Base-by-base conservation (phyloP, 345 rosid species). In the Anastatica hierochuntica region DNA sequence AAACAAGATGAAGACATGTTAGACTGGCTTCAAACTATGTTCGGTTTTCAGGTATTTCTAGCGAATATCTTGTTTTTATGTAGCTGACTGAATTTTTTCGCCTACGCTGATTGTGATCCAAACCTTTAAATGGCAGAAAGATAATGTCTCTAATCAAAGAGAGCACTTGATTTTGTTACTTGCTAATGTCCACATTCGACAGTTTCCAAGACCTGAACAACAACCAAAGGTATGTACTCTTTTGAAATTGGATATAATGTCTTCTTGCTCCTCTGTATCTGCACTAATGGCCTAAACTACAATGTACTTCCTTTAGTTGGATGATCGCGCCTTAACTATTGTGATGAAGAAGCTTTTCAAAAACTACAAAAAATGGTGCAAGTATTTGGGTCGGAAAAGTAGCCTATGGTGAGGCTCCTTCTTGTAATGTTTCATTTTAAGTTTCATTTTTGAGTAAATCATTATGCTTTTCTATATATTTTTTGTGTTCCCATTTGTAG, bases 341-440 rank as follows among this genome's bases (percentile, higher is more conserved):
- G 79, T 75, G 41, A 80, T 80, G 86, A 73, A 75, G 71, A 75
- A 64, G 56, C 66, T 80, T 37, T 80, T 80, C 53, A 77, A 71
- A 39, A 80, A 77, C 68, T 80, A 80, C 69, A 80, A 77, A 58
- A 73, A 58, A 36, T 80, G 86, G 86, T 80, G 86, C 83, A 80
- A 75, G 60, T 77, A 74, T 56, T 58, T 80, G 59, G 83, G 86
- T 26, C 77, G 79, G 53, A 77, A 80, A 75, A 75, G 77, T 54
- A 80, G 86, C 58, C 79, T 80, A 56, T 73, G 80, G 86, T 80
- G 53, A 73, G 79, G n/a, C 29, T 49, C 8, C 53, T 52, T 16
- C n/a, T n/a, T n/a, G n/a, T n/a, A n/a, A n/a, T n/a, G n/a, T n/a
- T n/a, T n/a, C n/a, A n/a, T n/a, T n/a, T n/a, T n/a, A n/a, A n/a